phyloP scores from a whole-genome alignment of 1,284 basidiomycete genomes.

The Apiotrichum akiyoshidainum region DNA sequence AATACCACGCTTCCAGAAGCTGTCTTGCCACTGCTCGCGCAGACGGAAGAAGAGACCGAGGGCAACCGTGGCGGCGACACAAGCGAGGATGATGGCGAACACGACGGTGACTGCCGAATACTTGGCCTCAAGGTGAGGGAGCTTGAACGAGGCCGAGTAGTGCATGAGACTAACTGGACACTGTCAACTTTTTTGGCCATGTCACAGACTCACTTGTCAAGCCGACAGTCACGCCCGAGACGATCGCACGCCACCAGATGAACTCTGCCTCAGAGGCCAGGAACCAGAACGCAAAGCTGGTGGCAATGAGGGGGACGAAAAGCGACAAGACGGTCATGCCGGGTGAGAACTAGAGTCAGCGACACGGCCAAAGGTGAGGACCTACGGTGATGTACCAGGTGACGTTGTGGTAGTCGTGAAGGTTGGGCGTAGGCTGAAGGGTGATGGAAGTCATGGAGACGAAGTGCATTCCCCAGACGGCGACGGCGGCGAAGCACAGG shows the following conservation, averaged over 20 bases:
- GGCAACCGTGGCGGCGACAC: constrained; percentile 52
- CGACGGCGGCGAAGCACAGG: constrained; percentile 81
- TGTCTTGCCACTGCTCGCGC: constrained; percentile 54
- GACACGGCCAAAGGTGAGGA: background rate
- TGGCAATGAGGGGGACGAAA: constrained; percentile 53
- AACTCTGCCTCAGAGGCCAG: constrained; percentile 51
- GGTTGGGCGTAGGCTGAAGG: constrained; percentile 25
- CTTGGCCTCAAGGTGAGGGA: constrained; percentile 38
- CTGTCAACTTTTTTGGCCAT: background rate
- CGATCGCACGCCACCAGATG: constrained; percentile 46
- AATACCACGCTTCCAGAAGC: constrained; percentile 53
- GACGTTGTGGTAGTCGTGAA: too few species aligned
- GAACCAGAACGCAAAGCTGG: constrained; percentile 53
- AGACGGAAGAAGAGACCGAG: constrained; percentile 55
- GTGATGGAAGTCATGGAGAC: constrained; percentile 53
- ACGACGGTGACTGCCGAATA: constrained; percentile 51
- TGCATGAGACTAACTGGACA: constrained; percentile 51
- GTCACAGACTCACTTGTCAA: constrained; percentile 62
- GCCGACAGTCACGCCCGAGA: constrained; percentile 69
- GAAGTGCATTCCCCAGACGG: constrained; percentile 58
- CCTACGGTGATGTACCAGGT: constrained; percentile 50
- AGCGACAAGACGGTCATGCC: constrained; percentile 55
- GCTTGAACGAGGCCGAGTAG: constrained; percentile 53
- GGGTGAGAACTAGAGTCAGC: constrained; percentile 43
- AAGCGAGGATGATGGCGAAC: constrained; percentile 53